Evolutionary conservation across 257 asterid species (phyloP), one percentile per base, ranked within the genome.

Genomic region (Lavandula angustifolia): DNA sequence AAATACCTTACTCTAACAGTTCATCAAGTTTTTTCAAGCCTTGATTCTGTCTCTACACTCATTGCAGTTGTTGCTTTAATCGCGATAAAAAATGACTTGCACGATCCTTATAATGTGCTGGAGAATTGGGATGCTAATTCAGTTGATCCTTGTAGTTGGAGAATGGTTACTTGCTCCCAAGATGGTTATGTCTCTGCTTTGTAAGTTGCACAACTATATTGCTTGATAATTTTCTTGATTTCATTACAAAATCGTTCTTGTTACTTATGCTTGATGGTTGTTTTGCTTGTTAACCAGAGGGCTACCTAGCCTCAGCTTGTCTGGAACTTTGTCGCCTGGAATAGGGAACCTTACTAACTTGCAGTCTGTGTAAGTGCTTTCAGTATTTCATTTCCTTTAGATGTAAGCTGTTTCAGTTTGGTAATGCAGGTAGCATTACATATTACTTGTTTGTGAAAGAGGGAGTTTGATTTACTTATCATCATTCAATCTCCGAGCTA

Each of bases 101-200:
- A 67, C 11, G 99, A 94, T 78, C 99, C 99, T 9, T 75, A 84
- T 56, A 85, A 94, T 79, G 94, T 83, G 55, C 71, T 94, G 83
- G 96, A 82, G 75, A 84, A 76, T 70, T 94, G 99, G 99, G 97
- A 94, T 78, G 79, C 78, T 41, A 90, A 80, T 81, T 91, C 98
- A 13, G 99, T 94, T 66, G 99, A 94, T 78, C 99, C 99, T 55
- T 94, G 99, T 79, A 79, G 96, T 75, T 94, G 99, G 99, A 86
- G 96, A 73, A 87, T 87, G 97, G 77, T 94, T 56, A 83, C 95
- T 57, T 94, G 99, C 62, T 74, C 94, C 14, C 16, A 37, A 56
- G 97, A 87, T 80, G 95, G 95, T 61, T 82, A 81, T 82, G 99
- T 94, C 51, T 90, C 95, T 73, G 82, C 82, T 64, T 72, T 90